These are phyloP conservation scores for Clarireedia monteithiana DNA, from an alignment of 2,329 filamentous ascomycete genomes.

Conservation along the genomic window DNA sequence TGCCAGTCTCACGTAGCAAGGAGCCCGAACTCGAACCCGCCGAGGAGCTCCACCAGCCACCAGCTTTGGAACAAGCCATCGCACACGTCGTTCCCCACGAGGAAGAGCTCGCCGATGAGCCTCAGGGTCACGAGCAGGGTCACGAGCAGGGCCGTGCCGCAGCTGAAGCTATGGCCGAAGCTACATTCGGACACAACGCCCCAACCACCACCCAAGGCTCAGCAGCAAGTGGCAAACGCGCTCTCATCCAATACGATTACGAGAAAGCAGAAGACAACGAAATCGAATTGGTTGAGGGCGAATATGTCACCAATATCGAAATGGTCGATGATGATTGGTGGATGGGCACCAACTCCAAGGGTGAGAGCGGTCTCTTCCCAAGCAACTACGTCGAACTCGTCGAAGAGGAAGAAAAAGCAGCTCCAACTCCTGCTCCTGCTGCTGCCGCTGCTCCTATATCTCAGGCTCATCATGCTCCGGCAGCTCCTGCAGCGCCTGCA, in stretches of 20 bases:
- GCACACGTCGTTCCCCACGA: slow-evolving; percentile 55
- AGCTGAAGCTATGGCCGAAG: slow-evolving; percentile 45
- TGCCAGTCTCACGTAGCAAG: slow-evolving; percentile 65
- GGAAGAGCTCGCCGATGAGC: slow-evolving; percentile 57
- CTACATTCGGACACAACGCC: slow-evolving; percentile 34
- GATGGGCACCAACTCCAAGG: slow-evolving; percentile 82
- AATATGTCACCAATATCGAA: slow-evolving; percentile 84
- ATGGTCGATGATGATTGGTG: slow-evolving; percentile 99
- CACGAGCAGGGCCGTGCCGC: slow-evolving; percentile 53
- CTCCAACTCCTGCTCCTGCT: slow-evolving; percentile 26
- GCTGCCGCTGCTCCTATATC: slow-evolving; percentile 14
- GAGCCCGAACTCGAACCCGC: slow-evolving; percentile 46
- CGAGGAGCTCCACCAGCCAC: slow-evolving; percentile 40
- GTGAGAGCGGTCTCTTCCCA: slow-evolving; percentile 86
- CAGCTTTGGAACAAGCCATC: slow-evolving; percentile 54
- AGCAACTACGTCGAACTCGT: slow-evolving; percentile 88
- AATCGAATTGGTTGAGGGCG: slow-evolving; percentile 81
- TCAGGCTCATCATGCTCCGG: neutral
- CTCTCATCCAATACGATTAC: slow-evolving; percentile 87
- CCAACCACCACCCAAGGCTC: slow-evolving; percentile 36
- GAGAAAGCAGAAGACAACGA: slow-evolving; percentile 98
- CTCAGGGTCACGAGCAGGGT: slow-evolving; percentile 48
- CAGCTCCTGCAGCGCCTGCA: slow-evolving; percentile 27
- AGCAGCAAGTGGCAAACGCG: slow-evolving; percentile 56
- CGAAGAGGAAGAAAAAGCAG: slow-evolving; percentile 50